A percentile compares a stretch with the other conserved stretches of the same genome.
phyloP scores from a whole-genome alignment of 495 filamentous ascomycete species.

The Daldinia grandis region DNA sequence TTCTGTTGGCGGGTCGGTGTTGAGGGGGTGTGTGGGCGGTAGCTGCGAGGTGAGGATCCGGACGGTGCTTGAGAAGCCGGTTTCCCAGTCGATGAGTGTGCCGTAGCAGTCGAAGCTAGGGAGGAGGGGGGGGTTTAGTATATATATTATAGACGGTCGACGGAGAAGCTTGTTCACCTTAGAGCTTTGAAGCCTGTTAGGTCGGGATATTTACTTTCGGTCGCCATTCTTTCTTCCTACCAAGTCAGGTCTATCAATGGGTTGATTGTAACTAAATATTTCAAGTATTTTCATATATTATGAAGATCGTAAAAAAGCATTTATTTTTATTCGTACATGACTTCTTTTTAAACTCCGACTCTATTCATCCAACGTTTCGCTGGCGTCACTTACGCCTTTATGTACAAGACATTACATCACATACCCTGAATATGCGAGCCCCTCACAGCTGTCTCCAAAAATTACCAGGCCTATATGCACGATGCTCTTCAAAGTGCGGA shows the following conservation, averaged over 20 bases:
- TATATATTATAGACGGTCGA: not conserved
- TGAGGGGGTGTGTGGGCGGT: conserved; percentile 53
- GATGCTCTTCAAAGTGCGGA: conserved; percentile 9
- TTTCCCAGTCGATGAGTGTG: conserved; percentile 82
- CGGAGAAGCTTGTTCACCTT: conserved; percentile 23
- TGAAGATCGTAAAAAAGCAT: not conserved
- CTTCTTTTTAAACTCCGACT: not conserved
- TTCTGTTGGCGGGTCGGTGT: conserved; percentile 45
- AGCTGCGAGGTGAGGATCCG: conserved; percentile 54
- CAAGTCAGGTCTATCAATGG: not conserved
- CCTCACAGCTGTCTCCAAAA: conserved; percentile 29
- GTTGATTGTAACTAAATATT: not conserved
- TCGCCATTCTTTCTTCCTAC: conserved; percentile 13
- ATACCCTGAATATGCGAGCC: not conserved
- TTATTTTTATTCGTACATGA: not conserved
- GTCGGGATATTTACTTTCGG: conserved; percentile 38
- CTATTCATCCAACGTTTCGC: not conserved
- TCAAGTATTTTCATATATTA: not conserved
- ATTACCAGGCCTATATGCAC: not conserved
- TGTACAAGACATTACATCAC: conserved; percentile 30
- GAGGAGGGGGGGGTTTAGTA: conserved; percentile 13
- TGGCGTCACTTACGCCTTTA: conserved; percentile 32
- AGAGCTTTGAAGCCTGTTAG: conserved; percentile 45
- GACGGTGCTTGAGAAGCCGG: conserved; percentile 45
- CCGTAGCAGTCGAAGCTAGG: conserved; percentile 85